phyloP scores from a whole-genome alignment of 495 filamentous ascomycete species.

The Penicillium pancosmium region DNA sequence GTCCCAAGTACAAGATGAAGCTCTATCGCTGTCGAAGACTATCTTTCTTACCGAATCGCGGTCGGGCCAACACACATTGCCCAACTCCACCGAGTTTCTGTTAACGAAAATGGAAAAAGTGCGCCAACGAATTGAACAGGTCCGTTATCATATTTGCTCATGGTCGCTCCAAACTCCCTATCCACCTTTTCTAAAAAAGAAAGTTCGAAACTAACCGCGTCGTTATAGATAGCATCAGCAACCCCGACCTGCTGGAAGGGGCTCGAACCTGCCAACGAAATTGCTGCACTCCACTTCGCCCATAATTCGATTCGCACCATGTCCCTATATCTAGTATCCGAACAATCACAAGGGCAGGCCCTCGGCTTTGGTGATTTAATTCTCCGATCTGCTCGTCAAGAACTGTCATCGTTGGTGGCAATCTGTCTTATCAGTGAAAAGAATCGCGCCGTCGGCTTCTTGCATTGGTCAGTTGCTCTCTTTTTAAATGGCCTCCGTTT shows the following conservation, averaged over 20 bases:
- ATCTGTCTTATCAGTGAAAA: constrained; percentile 24
- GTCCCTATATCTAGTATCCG: constrained; percentile 19
- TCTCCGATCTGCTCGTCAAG: constrained; percentile 26
- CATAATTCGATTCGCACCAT: constrained; percentile 26
- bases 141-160: constrained; percentile 3
- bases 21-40: not conserved
- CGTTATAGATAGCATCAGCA: not conserved
- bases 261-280: constrained; percentile 20
- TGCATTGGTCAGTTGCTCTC: constrained; percentile 20
- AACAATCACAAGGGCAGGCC: constrained; percentile 3
- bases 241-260: constrained; percentile 18
- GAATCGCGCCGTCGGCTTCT: constrained; percentile 20
- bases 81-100: constrained; percentile 2
- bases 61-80: not conserved
- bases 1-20: constrained; percentile 24
- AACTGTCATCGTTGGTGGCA: constrained; percentile 20
- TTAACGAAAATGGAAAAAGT: constrained; percentile 23
- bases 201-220: not conserved
- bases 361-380: constrained; percentile 9
- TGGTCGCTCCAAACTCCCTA: not conserved
- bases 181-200: not conserved
- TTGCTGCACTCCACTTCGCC: constrained; percentile 26
- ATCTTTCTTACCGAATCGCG: not conserved
- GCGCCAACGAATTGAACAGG: constrained; percentile 16
- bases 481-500: not conserved